Base-by-base conservation (phyloP, 2,329 filamentous ascomycete genomes). In the Colletotrichum gloeosporioides region DNA sequence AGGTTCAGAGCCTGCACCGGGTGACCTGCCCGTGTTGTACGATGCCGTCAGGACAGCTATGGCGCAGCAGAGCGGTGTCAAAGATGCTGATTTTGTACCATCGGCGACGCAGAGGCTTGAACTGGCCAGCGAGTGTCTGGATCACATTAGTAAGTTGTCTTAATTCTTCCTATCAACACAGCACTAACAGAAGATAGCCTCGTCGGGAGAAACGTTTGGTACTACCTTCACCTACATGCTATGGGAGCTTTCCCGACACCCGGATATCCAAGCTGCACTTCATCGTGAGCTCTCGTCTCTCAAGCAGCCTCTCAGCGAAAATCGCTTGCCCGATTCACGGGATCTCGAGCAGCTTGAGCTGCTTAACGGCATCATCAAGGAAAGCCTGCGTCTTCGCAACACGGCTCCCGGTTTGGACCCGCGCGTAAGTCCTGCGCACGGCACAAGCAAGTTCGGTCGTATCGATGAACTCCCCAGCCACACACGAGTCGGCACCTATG, bases 351-450 rank as follows among this genome's bases (percentile, higher is more conserved):
- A 53, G 44, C 44, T 53, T 0, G 44, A 53, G 44, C 0, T 53
- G 44, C 44, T 53, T n/a, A 53, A 53, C n/a, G n/a, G 44, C 6
- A 53, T 53, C 44, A 53, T 53, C n/a, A 53, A 53, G 44, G 44
- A 53, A 53, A 53, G 44, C 3, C n/a, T 53, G 44, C 44, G 44
- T 13, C 44, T 53, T n/a, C 44, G 44, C 12, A 53, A 53, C n/a
- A 53, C 44, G 10, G 44, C 44, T 6, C 44, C 44, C 0, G 44
- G n/a, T 13, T 10, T 53, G n/a, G 44, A 53, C 44, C 44, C 44
- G 3, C 44, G 44, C n/a, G 44, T 53, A 25, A 53, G 44, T 53
- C 44, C 44, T 53, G 44, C 44, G 44, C n/a, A 53, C n/a, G 10
- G n/a, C 44, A 53, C 44, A 22, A 53, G 44, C 4, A 53, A 53